Base-by-base conservation (phyloP, 2,329 filamentous ascomycete genomes). In the Alternaria viburni region DNA sequence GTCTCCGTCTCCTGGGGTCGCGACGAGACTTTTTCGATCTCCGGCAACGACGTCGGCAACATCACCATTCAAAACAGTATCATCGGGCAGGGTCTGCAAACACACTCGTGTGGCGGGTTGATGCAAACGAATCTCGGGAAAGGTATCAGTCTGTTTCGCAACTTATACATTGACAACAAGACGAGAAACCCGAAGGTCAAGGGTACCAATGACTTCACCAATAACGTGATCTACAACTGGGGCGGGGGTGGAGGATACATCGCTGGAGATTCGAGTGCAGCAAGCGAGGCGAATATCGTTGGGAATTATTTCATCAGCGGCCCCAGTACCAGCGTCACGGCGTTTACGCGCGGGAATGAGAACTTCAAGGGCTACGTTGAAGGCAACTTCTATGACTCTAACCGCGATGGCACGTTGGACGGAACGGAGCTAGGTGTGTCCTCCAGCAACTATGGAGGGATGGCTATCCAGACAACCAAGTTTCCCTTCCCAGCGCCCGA, bases 231-330 rank as follows among this genome's bases (percentile, higher is more conserved):
- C 3, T 88, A 87, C 69, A 88, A 88, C 70, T 88, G 85, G 81
- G 85, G 85, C 10, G 79, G 80, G 1, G 84, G 85, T 0, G 85
- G 84, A 6, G 86, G 82, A 5, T 88, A 87, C 57, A 87, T 86
- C 55, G 85, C 85, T 0, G 85, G 85, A 3, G 85, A 86, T 63
- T 84, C 83, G 32, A 76, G 70, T 0, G 84, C 81, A 5, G 69
- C 79, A 25, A 86, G 82, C 56, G 80, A 83, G 52, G 84, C 81
- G 6, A 86, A 88, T 64, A 84, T 88, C 59, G 79, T 87, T 56
- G 84, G 84, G 62, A 88, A 88, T 74, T 87, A 88, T 73, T 88
- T 87, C 74, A 85, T 88, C 62, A 83, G 82, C 2, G 86, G 86
- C 0, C 86, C 85, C 0, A 82, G 78, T 49, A 87, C 85, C 4